Evolutionary conservation across 2,329 filamentous ascomycete species (phyloP).

Genomic region (Colletotrichum eremochloae): DNA sequence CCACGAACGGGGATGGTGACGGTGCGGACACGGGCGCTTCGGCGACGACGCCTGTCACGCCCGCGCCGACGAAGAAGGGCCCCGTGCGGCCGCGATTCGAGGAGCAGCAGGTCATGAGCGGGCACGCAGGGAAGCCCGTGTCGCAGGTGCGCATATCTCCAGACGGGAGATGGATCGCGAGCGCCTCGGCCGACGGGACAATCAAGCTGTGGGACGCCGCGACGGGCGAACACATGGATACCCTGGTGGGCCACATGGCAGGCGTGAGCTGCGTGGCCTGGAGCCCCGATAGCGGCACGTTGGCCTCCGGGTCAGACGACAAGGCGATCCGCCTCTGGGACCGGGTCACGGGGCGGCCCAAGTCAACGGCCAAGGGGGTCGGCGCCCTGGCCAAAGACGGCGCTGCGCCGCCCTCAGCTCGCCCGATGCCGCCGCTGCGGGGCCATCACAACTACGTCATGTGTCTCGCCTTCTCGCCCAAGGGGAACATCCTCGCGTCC

Average conservation of each 20-base stretch:
- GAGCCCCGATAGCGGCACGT: slow-evolving; percentile 87
- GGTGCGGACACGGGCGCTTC: slow-evolving; percentile 46
- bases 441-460: slow-evolving; percentile 98
- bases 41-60: slow-evolving; percentile 38
- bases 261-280: slow-evolving; percentile 95
- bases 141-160: slow-evolving; percentile 92
- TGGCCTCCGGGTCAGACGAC: slow-evolving; percentile 95
- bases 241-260: slow-evolving; percentile 91
- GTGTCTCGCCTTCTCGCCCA: slow-evolving; percentile 94
- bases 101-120: slow-evolving; percentile 72
- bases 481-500: slow-evolving; percentile 95
- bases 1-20: slow-evolving; percentile 49
- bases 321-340: slow-evolving; percentile 97
- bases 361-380: slow-evolving; percentile 57
- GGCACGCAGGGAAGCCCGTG: slow-evolving; percentile 80
- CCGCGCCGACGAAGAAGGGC: slow-evolving; percentile 43
- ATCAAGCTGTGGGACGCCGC: slow-evolving; percentile 90
- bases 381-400: slow-evolving; percentile 42
- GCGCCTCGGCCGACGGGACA: slow-evolving; percentile 88
- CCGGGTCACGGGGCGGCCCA: slow-evolving; percentile 70
- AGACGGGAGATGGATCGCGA: slow-evolving; percentile 90
- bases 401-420: slow-evolving; percentile 24
- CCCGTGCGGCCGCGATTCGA: slow-evolving; percentile 34
- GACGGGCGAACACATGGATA: slow-evolving; percentile 85
- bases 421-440: slow-evolving; percentile 70